These are phyloP conservation scores for Leucogyrophana mollusca DNA, from an alignment of 768 basidiomycete genomes.

Conservation along the genomic window DNA sequence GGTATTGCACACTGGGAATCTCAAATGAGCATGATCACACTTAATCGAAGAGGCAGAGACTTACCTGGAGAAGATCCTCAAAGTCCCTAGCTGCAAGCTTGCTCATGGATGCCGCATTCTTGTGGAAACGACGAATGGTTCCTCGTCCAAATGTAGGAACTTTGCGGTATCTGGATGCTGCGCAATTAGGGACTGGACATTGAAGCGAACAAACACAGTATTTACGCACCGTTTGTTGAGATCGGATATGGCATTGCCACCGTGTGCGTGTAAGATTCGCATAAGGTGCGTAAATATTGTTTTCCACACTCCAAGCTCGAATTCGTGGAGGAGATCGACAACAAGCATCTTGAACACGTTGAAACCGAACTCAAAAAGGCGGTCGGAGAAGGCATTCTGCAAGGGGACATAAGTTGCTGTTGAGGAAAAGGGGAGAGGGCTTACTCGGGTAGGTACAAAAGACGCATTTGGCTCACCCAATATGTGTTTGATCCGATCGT, in stretches of 20 bases:
- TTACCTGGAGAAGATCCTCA: conserved; percentile 10
- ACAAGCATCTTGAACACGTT: conserved; percentile 10
- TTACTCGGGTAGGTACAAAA: conserved; percentile 8
- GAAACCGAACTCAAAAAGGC: conserved; percentile 2
- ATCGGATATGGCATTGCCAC: neutral
- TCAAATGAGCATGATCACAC: neutral
- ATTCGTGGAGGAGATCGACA: conserved; percentile 17
- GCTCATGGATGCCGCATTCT: conserved; percentile 5
- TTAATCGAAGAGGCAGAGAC: neutral
- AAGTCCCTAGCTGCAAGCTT: conserved; percentile 10
- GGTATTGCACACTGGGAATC: conserved; percentile 32
- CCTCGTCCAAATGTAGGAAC: conserved; percentile 11
- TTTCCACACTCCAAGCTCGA: conserved; percentile 23
- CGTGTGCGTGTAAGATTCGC: neutral
- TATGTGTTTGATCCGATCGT: neutral
- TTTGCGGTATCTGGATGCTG: conserved; percentile 7
- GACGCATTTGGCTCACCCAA: conserved; percentile 1
- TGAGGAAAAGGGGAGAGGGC: neutral
- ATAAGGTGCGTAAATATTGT: conserved; percentile 10
- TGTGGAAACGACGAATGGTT: conserved; percentile 3
- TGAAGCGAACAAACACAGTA: neutral
- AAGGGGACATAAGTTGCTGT: too few relatives aligned
- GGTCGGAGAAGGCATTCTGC: conserved; percentile 9
- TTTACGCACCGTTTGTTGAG: neutral
- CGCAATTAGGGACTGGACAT: neutral